Percentiles rank a stretch among this genome's conserved stretches.
Evolutionary conservation across 345 rosid genomes (phyloP).

Genomic region (Orychophragmus violaceus): DNA sequence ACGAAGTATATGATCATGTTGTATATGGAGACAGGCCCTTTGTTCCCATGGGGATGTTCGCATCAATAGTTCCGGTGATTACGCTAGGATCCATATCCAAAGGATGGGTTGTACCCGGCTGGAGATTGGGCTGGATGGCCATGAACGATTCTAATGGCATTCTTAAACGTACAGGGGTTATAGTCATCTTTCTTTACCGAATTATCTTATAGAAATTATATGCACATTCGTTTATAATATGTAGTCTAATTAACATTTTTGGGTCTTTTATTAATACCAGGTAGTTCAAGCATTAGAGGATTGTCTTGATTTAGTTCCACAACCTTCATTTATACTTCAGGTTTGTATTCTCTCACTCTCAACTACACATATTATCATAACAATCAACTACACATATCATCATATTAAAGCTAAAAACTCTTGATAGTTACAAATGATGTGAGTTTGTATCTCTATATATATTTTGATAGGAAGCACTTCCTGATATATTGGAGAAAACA

Average conservation of each 20-base stretch:
- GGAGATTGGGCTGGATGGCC: slow-evolving; percentile 50
- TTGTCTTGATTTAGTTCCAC: slow-evolving; percentile 28
- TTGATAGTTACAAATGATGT: background rate
- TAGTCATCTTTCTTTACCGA: background rate
- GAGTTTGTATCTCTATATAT: background rate
- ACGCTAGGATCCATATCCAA: slow-evolving; percentile 52
- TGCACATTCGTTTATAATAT: too few relatives aligned
- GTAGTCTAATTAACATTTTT: background rate
- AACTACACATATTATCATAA: too few relatives aligned
- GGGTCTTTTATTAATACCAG: slow-evolving; percentile 11
- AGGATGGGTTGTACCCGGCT: slow-evolving; percentile 51
- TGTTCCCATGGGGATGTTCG: slow-evolving; percentile 44
- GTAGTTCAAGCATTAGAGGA: slow-evolving; percentile 36
- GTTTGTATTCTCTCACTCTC: background rate
- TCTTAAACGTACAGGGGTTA: slow-evolving; percentile 31
- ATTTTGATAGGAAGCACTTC: background rate
- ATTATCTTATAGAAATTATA: too few relatives aligned
- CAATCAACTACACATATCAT: background rate
- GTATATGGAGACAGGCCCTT: slow-evolving; percentile 41
- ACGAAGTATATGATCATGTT: slow-evolving; percentile 44
- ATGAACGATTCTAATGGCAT: slow-evolving; percentile 32
- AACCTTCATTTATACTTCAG: slow-evolving; percentile 47
- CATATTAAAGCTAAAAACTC: background rate
- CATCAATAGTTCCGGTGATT: slow-evolving; percentile 39
- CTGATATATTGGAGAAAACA: too few relatives aligned